These are phyloP conservation scores for Elaeis guineensis DNA, from an alignment of 176 grass and related monocot genomes.

Conservation along the genomic window DNA sequence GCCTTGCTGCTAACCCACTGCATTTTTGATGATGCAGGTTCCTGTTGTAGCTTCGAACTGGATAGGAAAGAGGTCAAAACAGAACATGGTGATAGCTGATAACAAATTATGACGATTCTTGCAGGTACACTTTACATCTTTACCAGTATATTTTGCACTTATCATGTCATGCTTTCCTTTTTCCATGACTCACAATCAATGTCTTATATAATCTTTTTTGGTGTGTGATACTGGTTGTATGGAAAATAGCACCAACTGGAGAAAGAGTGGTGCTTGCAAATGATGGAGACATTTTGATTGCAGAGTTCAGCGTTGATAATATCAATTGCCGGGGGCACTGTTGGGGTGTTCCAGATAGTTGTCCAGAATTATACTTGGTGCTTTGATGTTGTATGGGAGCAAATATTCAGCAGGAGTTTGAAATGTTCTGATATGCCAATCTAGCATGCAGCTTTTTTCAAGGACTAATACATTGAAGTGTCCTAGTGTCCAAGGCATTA, in stretches of 20 bases:
- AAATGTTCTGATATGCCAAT: too few species aligned
- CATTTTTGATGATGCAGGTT: constrained; percentile 39
- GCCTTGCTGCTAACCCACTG: background rate
- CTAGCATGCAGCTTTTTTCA: too few species aligned
- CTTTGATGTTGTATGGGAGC: constrained; percentile 57
- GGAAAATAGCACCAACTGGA: constrained; percentile 49
- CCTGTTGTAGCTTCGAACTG: constrained; percentile 82
- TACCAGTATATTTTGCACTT: constrained; percentile 6
- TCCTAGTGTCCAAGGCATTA: too few species aligned
- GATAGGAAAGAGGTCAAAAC: constrained; percentile 72
- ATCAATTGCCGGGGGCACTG: constrained; percentile 57
- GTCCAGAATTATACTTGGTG: constrained; percentile 77
- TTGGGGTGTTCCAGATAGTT: constrained; percentile 75
- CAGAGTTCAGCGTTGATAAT: constrained; percentile 66
- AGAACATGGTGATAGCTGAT: constrained; percentile 81
- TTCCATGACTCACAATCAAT: background rate
- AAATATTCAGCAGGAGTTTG: constrained; percentile 6
- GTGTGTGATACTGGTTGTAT: background rate
- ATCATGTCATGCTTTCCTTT: background rate
- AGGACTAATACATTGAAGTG: too few species aligned
- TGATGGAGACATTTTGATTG: constrained; percentile 60
- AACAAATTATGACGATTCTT: constrained; percentile 71
- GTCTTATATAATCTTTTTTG: constrained; percentile 5
- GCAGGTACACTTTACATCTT: constrained; percentile 22
- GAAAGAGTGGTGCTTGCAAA: constrained; percentile 77